Evolutionary conservation across 371 early-diverging fungal genomes (phyloP), one percentile per base, ranked within the genome.

Genomic region (Mortierella sp.): DNA sequence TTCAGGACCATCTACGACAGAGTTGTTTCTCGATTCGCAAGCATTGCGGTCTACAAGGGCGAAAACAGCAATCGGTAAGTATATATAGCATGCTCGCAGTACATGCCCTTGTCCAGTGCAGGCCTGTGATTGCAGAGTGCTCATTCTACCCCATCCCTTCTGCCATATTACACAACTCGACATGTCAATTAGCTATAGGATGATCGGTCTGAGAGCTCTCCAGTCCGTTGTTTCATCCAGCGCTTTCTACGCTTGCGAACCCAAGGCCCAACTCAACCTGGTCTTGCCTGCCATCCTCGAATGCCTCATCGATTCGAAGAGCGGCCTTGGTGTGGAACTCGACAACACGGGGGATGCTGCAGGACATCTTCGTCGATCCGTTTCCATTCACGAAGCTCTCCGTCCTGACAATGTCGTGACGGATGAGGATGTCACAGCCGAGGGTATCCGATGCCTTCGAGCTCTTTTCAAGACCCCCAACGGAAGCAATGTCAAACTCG

Each of bases 11-110:
- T 87, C 34, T 93, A 91, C 73, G 83, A 85, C 26, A 57, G 80
- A 18, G 80, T 90, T 42, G 69, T 92, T 23, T 50, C 72, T 8
- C 82, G 83, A 47, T 93, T 94, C 79, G 89, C 91, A 39, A 69
- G 64, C 39, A 78, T 85, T 74, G 83, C 71, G n/a, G 60, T 51
- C 1, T 65, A 61, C 42, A 19, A 31, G 21, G 70, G 65, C 13
- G 78, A 76, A 2, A 34, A 66, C 46, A 53, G 43, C 57, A 62
- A 60, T 27, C 26, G 62, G 65, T 72, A 64, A 45, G 60, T 39
- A n/a, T n/a, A 7, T 30, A 24, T 39, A 21, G 54, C n/a, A n/a
- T n/a, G n/a, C n/a, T n/a, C n/a, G n/a, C n/a, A n/a, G 16, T 21
- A 5, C 5, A 6, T 9, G 8, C 14, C 14, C 39, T n/a, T 39